Evolutionary conservation across 2,329 filamentous ascomycete species (phyloP), one percentile per base, ranked within the genome.

Genomic region (Penicillium brevicompactum): DNA sequence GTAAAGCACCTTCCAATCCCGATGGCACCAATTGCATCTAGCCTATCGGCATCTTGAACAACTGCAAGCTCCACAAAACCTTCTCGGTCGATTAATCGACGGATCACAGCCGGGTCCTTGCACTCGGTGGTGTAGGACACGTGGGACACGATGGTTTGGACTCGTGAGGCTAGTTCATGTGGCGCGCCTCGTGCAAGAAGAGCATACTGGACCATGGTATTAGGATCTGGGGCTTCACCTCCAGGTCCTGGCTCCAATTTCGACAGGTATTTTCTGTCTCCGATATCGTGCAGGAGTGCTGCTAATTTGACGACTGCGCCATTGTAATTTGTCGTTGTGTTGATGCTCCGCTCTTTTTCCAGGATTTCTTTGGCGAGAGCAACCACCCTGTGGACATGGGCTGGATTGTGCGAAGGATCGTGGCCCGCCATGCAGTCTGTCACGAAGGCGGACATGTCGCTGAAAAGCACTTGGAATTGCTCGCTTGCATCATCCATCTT

Each of bases 11-110:
- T 80, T 2, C 85, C 92, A 53, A 96, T 87, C 0, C 93, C 93
- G 30, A 97, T 84, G 0, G 90, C 91, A 1, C 92, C 93, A 47
- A 97, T 87, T 4, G 92, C 90, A 75, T 97, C 93, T n/a, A 97
- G 79, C 6, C 92, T 82, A 76, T 97, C 93, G 4, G 92, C 92
- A 73, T 97, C 93, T 75, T 97, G 92, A 31, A 97, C 91, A 46
- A 96, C 84, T 0, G 85, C 92, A 32, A 94, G 78, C 72, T 94
- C 91, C 1, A 90, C 90, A 70, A 89, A 79, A 4, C 68, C 68
- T 6, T 67, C 64, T 30, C 75, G 68, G 5, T 69, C 70, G n/a
- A 95, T 78, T n/a, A 92, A 78, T 1, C 76, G 73, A n/a, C 73
- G 73, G 8, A 91, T 86, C 11, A 76, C 74, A 5, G 74, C 75